Percentiles rank a stretch among this genome's conserved stretches.
phyloP scores from a whole-genome alignment of 768 basidiomycete genomes.

The Naematelia aurantialba region DNA sequence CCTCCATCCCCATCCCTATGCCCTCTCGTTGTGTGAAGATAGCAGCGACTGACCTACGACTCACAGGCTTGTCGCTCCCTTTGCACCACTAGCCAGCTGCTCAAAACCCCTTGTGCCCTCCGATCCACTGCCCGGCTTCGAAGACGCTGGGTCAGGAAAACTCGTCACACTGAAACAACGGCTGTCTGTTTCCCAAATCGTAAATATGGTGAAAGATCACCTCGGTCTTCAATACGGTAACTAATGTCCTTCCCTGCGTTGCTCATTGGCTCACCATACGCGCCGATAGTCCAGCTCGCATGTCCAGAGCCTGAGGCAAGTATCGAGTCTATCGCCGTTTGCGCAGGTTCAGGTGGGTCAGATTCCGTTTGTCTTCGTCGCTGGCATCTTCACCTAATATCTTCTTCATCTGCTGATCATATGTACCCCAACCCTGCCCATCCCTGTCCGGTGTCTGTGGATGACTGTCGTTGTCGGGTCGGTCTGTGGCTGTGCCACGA shows the following conservation, averaged over 20 bases:
- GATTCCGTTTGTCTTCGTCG: too few species aligned
- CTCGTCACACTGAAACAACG: constrained; percentile 62
- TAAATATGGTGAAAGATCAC: constrained; percentile 65
- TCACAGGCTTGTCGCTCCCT: constrained; percentile 39
- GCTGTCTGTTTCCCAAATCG: constrained; percentile 61
- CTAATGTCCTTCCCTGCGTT: constrained; percentile 31
- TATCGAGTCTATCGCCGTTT: constrained; percentile 69
- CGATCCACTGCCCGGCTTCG: constrained; percentile 27
- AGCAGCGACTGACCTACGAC: background rate
- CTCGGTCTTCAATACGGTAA: constrained; percentile 63
- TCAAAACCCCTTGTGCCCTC: constrained; percentile 23
- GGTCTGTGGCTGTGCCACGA: too few species aligned
- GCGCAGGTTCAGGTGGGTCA: constrained; percentile 72
- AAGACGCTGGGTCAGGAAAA: constrained; percentile 62
- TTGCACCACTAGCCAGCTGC: constrained; percentile 14
- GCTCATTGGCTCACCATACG: background rate
- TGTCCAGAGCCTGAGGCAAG: constrained; percentile 17
- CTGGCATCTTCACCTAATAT: too few species aligned
- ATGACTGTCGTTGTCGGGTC: too few species aligned
- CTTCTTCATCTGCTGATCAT: too few species aligned
- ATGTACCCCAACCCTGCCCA: too few species aligned
- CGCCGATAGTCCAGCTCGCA: constrained; percentile 39
- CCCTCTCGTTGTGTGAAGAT: background rate
- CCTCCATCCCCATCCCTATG: background rate
- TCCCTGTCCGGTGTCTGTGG: too few species aligned